phyloP scores from a whole-genome alignment of 768 basidiomycete species.

The Auriscalpium orientale region DNA sequence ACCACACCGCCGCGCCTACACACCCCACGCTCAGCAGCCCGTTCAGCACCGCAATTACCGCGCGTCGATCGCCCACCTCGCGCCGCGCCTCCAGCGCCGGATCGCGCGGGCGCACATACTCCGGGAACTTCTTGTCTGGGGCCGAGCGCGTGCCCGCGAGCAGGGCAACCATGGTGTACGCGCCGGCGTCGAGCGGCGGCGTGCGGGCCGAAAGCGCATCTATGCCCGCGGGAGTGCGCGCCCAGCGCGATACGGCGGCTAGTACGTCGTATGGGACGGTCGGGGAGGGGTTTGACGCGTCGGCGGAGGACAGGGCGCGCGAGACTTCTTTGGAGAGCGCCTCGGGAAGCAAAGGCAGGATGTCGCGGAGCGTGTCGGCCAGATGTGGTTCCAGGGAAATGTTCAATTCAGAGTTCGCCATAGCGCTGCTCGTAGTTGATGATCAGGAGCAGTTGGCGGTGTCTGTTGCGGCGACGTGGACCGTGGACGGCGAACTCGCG shows the following conservation, averaged over 20 bases:
- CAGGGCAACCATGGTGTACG: constrained; percentile 65
- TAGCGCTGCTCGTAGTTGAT: too few relatives aligned
- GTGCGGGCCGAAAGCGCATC: constrained; percentile 28
- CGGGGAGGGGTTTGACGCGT: not conserved
- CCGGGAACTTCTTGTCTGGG: constrained; percentile 63
- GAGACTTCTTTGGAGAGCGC: constrained; percentile 36
- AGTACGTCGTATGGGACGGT: constrained; percentile 59
- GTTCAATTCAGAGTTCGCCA: constrained; percentile 31
- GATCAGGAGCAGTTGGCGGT: too few relatives aligned
- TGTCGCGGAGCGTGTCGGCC: constrained; percentile 35
- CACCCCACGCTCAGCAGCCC: constrained; percentile 61
- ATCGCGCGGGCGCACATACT: constrained; percentile 37
- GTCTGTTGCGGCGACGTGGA: too few relatives aligned
- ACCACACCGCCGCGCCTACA: constrained; percentile 64
- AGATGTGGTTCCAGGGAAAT: constrained; percentile 68
- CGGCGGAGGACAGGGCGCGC: constrained; percentile 24
- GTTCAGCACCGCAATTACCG: constrained; percentile 65
- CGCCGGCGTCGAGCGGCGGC: constrained; percentile 40
- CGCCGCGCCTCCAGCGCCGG: constrained; percentile 35
- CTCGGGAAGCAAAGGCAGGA: constrained; percentile 39
- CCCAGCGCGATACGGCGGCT: constrained; percentile 58
- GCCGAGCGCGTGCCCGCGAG: constrained; percentile 76
- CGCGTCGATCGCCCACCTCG: constrained; percentile 49
- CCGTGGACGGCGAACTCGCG: too few relatives aligned
- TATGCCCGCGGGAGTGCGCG: constrained; percentile 44